Conservation (phyloP, 208 protist genomes). For the Trypanosoma mega region DNA sequence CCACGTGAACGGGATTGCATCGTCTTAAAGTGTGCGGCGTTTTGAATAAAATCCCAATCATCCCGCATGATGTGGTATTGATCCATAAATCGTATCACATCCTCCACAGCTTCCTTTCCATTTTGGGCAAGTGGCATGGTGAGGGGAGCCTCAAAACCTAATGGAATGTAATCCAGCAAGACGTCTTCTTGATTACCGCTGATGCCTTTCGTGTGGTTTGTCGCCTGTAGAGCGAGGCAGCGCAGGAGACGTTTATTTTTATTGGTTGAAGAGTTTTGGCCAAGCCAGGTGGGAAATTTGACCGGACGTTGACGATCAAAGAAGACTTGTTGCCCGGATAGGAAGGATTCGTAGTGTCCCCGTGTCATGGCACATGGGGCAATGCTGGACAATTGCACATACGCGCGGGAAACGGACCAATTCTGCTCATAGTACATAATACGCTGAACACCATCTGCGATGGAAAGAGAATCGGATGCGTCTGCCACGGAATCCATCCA, state of each 20-base stretch:
- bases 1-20: slow-evolving; percentile 32
- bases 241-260: slow-evolving; percentile 86
- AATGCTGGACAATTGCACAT: slow-evolving; percentile 78
- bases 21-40: slow-evolving; percentile 67
- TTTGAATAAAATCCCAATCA: slow-evolving; percentile 90
- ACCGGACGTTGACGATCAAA: slow-evolving; percentile 84
- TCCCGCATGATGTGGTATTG: slow-evolving; percentile 83
- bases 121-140: slow-evolving; percentile 49
- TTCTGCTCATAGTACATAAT: slow-evolving; percentile 90
- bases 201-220: slow-evolving; percentile 42
- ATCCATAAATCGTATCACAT: slow-evolving; percentile 86
- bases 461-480: slow-evolving; percentile 68
- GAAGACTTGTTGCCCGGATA: slow-evolving; percentile 63
- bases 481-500: slow-evolving; percentile 53
- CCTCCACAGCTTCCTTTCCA: slow-evolving; percentile 68
- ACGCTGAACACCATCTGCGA: slow-evolving; percentile 64
- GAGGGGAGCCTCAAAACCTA: slow-evolving; percentile 59
- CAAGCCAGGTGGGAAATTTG: slow-evolving; percentile 89
- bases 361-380: slow-evolving; percentile 74
- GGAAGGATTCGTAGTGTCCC: slow-evolving; percentile 87
- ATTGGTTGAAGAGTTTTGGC: slow-evolving; percentile 81
- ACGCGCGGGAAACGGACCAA: slow-evolving; percentile 78
- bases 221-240: slow-evolving; percentile 67
- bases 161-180: slow-evolving; percentile 84
- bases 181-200: slow-evolving; percentile 80